Base-by-base conservation (phyloP, 2,329 filamentous ascomycete species). In the Colletotrichum nymphaeae region DNA sequence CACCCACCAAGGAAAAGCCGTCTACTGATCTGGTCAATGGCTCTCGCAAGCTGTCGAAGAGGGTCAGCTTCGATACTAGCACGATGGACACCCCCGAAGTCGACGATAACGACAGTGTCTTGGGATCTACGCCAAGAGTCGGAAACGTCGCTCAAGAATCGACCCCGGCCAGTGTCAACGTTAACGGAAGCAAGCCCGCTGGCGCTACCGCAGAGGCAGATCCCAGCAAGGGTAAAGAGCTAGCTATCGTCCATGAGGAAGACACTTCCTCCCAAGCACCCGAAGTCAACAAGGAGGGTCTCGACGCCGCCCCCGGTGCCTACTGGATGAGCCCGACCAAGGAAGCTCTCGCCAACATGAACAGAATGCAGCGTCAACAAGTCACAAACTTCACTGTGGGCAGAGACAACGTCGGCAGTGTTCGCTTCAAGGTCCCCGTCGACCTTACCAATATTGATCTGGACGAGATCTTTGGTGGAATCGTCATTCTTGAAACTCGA, bases 311-410 rank as follows among this genome's bases (percentile, higher is more conserved):
- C 58, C 89, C 92, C 26, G 96, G 95, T 65, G 87, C 91, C 9
- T 99, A 99, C 84, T 98, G 93, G 93, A 97, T 95, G 89, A 89
- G 88, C 63, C 97, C 97, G 1, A 88, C 90, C 9, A 86, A 92
- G 73, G 91, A 93, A 6, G 92, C 97, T 76, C 89, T 99, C 67
- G 89, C 90, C 80, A 90, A 90, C 75, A 93, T 98, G 93, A 93
- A 93, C 79, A 91, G 93, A 53, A 89, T 94, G 71, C 92, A 98
- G 83, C 91, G 94, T 64, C 91, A 93, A 81, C 91, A 90, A 75
- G 90, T 98, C 28, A 85, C 87, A 8, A 88, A 91, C 77, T 95
- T 98, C 78, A 92, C 90, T 4, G 93, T 98, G 59, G 97, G 97
- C 28, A 94, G 97, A 69, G 86, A 93, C 30, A 92, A 93, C 71